Conservation (phyloP, 768 basidiomycete species). For the Boletales sp. region DNA sequence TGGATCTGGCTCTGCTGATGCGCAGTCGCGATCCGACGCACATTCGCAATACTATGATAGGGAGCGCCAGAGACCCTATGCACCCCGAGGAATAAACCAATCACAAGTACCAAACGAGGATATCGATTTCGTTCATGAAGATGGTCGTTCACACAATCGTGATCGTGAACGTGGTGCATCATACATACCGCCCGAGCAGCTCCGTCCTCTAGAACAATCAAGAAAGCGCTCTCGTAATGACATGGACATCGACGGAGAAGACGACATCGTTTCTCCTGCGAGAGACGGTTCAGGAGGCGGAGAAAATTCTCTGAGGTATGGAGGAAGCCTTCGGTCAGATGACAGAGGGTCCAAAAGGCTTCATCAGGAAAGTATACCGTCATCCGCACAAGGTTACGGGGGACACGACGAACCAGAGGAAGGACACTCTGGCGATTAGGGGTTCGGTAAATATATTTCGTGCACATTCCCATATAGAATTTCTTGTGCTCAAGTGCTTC, state of each 20-base stretch:
- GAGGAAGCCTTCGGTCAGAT: constrained; percentile 37
- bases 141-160: constrained; percentile 39
- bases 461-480: constrained; percentile 27
- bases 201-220: constrained; percentile 40
- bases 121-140: constrained; percentile 52
- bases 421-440: constrained; percentile 31
- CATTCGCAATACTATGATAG: constrained; percentile 47
- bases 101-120: constrained; percentile 39
- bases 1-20: constrained; percentile 48
- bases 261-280: constrained; percentile 39
- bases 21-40: constrained; percentile 46
- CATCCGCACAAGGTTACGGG: constrained; percentile 23
- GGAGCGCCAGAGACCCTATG: constrained; percentile 47
- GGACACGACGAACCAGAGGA: constrained; percentile 32
- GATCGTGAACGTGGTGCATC: constrained; percentile 38
- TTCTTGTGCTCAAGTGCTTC: constrained; percentile 32
- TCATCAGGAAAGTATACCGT: constrained; percentile 42
- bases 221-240: constrained; percentile 61
- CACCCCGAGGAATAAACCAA: constrained; percentile 49
- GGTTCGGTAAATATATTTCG: constrained; percentile 21
- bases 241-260: constrained; percentile 59
- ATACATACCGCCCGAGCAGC: constrained; percentile 34
- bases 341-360: constrained; percentile 60
- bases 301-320: constrained; percentile 32
- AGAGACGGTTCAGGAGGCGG: constrained; percentile 27